Base-by-base conservation (phyloP, 306 rosid genomes). In the Prunus kanzakura region DNA sequence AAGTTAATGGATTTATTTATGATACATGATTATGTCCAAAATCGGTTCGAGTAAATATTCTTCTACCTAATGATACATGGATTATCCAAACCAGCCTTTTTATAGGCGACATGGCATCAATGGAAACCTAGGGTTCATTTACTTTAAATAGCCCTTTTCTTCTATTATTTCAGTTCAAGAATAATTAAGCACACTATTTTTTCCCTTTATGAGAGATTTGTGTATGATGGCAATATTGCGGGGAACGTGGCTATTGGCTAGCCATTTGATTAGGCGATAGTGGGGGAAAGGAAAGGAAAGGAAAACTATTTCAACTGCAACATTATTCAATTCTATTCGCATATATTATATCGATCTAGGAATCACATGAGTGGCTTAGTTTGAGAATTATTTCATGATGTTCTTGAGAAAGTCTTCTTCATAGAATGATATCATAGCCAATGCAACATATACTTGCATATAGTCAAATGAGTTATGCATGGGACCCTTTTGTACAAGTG, bases 1-100 rank as follows among this genome's bases (percentile, higher is more conserved):
- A 22, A 29, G 16, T 57, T 3, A 49, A 16, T 50, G 49, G 66
- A 55, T 69, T 27, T 49, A 27, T 35, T 35, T 35, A 35, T 7
- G 23, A 52, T 45, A 64, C 67, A 79, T 79, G 73, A 79, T 79
- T 72, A 43, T 64, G 82, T 79, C 68, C 57, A 65, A 72, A 79
- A 64, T 51, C 7, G 2, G 20, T 65, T 30, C 38, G 11, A 78
- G 7, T 16, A 13, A 25, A 19, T 68, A 18, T 72, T 72, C 73
- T 72, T 35, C 27, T 22, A 54, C 64, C 35, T 32, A 45, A 74
- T 79, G 29, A 45, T 66, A 57, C 63, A 73, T 15, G 64, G 22
- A 64, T 64, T 54, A 57, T 74, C 64, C 67, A 54, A 54, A 2
- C 69, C 46, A 11, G 5, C 49, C 60, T 23, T 19, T 20, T 64